These are phyloP conservation scores for Barnettozyma hawaiiensis DNA, from an alignment of 1,139 yeast genomes.

Conservation along the genomic window DNA sequence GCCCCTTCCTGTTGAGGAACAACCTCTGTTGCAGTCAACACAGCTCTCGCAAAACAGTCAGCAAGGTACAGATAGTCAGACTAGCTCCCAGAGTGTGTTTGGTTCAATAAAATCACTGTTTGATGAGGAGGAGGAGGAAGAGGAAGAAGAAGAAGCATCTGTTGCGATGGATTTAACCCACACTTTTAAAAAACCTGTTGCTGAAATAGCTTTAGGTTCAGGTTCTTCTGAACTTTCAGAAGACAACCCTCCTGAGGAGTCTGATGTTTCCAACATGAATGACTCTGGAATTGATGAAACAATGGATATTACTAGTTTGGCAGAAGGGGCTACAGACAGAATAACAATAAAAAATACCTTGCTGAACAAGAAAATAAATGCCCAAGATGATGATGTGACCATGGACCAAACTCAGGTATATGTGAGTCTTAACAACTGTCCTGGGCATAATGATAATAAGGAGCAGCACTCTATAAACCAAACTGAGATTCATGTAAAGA, in stretches of 20 bases:
- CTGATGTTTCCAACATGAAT: neutral
- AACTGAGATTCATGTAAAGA: constrained; percentile 1
- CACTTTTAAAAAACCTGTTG: constrained; percentile 9
- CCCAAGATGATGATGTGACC: constrained; percentile 12
- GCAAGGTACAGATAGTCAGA: neutral
- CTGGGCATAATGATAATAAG: neutral
- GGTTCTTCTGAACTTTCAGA: neutral
- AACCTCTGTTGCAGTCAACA: constrained; percentile 4
- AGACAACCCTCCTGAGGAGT: neutral
- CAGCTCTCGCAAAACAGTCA: constrained; percentile 4
- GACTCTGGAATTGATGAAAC: constrained; percentile 5
- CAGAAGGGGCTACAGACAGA: constrained; percentile 18
- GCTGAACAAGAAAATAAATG: constrained; percentile 15
- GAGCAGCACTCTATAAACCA: constrained; percentile 11
- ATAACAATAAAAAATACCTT: constrained; percentile 20
- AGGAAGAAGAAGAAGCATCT: constrained; percentile 11
- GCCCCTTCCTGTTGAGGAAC: constrained; percentile 1
- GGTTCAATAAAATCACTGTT: constrained; percentile 26
- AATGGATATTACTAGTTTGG: constrained; percentile 19
- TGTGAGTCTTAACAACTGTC: constrained; percentile 5
- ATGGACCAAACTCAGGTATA: constrained; percentile 24
- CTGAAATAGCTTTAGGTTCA: neutral
- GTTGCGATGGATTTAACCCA: constrained; percentile 23
- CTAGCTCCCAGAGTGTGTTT: constrained; percentile 20
- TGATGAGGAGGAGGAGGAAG: constrained; percentile 17